Base-by-base conservation (phyloP, 495 filamentous ascomycete species). In the Podospora appendiculata region DNA sequence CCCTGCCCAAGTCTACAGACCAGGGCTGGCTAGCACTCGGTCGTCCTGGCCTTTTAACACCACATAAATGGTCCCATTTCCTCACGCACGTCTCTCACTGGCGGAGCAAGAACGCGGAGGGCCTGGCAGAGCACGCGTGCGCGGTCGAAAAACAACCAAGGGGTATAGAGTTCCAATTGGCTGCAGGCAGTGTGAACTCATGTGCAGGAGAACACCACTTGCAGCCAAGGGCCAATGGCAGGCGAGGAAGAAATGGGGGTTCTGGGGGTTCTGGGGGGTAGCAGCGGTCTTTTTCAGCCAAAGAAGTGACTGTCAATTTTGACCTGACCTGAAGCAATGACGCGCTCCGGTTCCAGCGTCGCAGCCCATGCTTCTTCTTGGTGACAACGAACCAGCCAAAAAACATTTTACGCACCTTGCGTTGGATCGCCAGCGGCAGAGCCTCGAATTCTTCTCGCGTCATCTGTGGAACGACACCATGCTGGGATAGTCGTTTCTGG, bases 381-480 rank as follows among this genome's bases (percentile, higher is more conserved):
- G 33, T 13, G 41, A 50, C 2, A 41, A 45, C 8, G 49, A 59
- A 49, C 52, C 8, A 44, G 41, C n/a, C 12, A 49, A 44, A 34
- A 48, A 47, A 48, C 46, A 57, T 34, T 10, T 32, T 59, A 70
- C 74, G 61, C 66, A 80, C 79, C 71, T 81, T 82, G 57, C 79
- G 68, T 52, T 77, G 70, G 18, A 82, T 72, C 6, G 78, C 74
- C 41, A 78, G 60, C n/a, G 80, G 80, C 62, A 83, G 64, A 48
- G 72, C 72, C 53, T 81, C 75, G 44, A 69, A 69, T 48, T 69
- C 64, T 41, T 69, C 64, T 14, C 58, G 52, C 12, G 66, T 67
- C 62, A 69, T 63, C 50, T 67, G 66, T 38, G 66, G 66, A 14
- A 62, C 58, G 7, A 45, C 47, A 14, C 47, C 49, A 13, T 55